Conservation (phyloP, 2,329 filamentous ascomycete species). For the Alternaria metachromatica region DNA sequence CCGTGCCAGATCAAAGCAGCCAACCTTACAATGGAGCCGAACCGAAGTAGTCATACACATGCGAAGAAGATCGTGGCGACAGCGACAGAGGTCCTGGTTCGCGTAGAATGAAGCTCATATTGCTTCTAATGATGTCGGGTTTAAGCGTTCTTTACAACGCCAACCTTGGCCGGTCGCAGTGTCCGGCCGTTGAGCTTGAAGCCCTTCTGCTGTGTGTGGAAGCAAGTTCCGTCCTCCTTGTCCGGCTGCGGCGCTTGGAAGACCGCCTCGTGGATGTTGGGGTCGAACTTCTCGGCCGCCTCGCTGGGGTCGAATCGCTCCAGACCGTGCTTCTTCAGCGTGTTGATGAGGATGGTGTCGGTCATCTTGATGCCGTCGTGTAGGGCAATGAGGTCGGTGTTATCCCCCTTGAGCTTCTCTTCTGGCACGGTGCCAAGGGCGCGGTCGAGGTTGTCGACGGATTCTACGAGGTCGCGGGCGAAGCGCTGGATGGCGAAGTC, state of each 20-base stretch:
- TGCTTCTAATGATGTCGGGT: neutral
- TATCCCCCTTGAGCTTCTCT: constrained; percentile 71
- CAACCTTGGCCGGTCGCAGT: constrained; percentile 91
- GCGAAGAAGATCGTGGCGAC: constrained; percentile 3
- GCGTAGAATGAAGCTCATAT: neutral
- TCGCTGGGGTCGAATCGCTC: constrained; percentile 81
- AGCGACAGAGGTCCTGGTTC: neutral
- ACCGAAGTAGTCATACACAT: constrained; percentile 31
- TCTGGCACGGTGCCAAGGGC: constrained; percentile 80
- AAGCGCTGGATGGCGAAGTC: constrained; percentile 96
- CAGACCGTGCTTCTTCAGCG: constrained; percentile 91
- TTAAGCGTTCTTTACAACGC: constrained; percentile 84
- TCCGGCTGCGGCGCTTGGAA: constrained; percentile 89
- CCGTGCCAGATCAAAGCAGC: constrained; percentile 8
- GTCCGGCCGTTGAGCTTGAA: constrained; percentile 92
- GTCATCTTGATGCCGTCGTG: constrained; percentile 96
- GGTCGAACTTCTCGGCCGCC: constrained; percentile 86
- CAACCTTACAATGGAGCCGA: constrained; percentile 18
- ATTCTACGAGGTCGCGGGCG: constrained; percentile 92
- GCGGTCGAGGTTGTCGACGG: constrained; percentile 95
- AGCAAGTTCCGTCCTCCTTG: constrained; percentile 89
- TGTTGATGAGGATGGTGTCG: constrained; percentile 83
- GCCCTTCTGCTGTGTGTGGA: constrained; percentile 93
- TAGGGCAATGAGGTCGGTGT: constrained; percentile 78
- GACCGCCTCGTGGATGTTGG: constrained; percentile 94